Conservation (phyloP, 805 yeast genomes). For the Metschnikowia proteae region DNA sequence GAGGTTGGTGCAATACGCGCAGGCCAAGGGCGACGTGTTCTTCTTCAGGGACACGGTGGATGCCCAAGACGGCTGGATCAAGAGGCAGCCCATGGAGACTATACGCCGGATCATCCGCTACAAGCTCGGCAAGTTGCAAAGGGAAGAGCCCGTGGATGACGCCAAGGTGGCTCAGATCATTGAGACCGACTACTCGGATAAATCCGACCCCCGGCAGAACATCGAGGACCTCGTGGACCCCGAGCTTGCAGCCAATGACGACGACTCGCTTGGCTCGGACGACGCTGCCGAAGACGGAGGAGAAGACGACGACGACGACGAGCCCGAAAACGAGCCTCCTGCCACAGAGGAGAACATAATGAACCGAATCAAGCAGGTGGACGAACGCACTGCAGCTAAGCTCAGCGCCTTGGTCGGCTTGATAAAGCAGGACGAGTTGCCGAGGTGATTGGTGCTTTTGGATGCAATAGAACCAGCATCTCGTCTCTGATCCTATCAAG, state of each 20-base stretch:
- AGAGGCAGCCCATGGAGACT: conserved; percentile 55
- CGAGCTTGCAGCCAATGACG: conserved; percentile 13
- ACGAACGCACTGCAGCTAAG: conserved; percentile 33
- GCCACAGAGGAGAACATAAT: conserved; percentile 22
- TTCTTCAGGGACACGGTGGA: conserved; percentile 37
- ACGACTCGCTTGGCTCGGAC: conserved; percentile 6
- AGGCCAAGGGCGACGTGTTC: conserved; percentile 28
- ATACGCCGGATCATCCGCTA: conserved; percentile 68
- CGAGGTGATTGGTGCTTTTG: no score
- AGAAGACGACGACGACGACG: conserved; percentile 24
- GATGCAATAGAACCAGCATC: no score
- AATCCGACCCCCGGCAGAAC: conserved; percentile 11
- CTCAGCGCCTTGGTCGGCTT: conserved; percentile 33
- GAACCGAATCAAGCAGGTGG: conserved; percentile 32
- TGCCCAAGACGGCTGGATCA: conserved; percentile 78
- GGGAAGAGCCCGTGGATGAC: conserved; percentile 44
- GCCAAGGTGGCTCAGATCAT: conserved; percentile 43
- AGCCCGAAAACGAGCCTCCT: conserved; percentile 8
- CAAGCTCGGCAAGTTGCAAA: conserved; percentile 61
- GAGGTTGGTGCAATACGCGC: conserved; percentile 35
- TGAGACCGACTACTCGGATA: conserved; percentile 31
- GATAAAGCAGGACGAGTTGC: conserved; percentile 31
- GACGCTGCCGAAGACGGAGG: conserved; percentile 22
- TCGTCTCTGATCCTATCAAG: no score
- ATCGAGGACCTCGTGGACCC: conserved; percentile 6